These are phyloP conservation scores for Phytophthora nicotianae DNA, from an alignment of 352 stramenopile species.

Conservation along the genomic window DNA sequence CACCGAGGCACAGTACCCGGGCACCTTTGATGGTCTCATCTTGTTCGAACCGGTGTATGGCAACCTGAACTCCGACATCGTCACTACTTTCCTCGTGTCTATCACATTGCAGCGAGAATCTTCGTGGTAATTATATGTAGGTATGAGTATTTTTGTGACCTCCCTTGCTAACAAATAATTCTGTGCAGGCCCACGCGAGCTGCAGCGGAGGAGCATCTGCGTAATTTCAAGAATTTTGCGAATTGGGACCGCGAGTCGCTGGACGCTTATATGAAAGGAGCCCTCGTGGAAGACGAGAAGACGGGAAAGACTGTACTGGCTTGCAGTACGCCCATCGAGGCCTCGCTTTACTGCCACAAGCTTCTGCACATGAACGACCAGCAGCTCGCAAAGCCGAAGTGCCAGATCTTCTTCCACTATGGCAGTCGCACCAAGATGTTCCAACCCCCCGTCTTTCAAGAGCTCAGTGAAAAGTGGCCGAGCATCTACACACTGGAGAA, in stretches of 20 bases:
- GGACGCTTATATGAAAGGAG: conserved; percentile 39
- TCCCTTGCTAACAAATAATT: neutral
- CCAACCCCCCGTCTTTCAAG: conserved; percentile 19
- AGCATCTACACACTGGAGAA: conserved; percentile 34
- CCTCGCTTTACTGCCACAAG: conserved; percentile 38
- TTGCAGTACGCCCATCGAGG: conserved; percentile 47
- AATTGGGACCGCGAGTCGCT: conserved; percentile 45
- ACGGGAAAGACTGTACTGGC: conserved; percentile 28
- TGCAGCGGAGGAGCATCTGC: conserved; percentile 34
- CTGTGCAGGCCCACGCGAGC: conserved; percentile 30
- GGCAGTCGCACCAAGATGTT: conserved; percentile 42
- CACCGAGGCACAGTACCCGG: conserved; percentile 38
- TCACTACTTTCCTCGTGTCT: conserved; percentile 41
- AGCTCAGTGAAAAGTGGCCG: conserved; percentile 28
- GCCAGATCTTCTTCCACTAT: conserved; percentile 28
- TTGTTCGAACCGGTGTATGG: conserved; percentile 52
- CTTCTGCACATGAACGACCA: conserved; percentile 21
- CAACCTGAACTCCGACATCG: conserved; percentile 14
- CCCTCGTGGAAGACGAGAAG: conserved; percentile 23
- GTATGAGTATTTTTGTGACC: neutral
- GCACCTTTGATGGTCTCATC: conserved; percentile 52
- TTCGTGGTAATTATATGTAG: conserved; percentile 22
- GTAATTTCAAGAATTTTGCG: conserved; percentile 45
- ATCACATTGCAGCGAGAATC: conserved; percentile 45
- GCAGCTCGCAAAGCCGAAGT: conserved; percentile 26